Evolutionary conservation across 768 basidiomycete species (phyloP), one percentile per base, ranked within the genome.

Genomic region (Lactarius akahatsu): DNA sequence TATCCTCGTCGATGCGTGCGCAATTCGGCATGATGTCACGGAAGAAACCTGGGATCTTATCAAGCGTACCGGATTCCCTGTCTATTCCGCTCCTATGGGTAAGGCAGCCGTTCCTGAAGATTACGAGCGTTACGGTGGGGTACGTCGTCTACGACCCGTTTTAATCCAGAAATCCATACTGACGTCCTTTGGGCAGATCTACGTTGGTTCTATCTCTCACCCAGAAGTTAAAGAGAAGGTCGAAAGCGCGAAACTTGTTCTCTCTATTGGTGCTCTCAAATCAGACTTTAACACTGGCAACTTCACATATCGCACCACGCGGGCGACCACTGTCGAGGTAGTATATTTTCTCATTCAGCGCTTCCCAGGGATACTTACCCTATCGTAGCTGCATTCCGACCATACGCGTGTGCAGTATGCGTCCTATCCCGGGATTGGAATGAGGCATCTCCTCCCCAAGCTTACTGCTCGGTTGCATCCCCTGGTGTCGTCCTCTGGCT

Each of bases 271-370:
- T 4, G 76, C 79, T 1, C 78, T 92, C 59, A 85, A 84, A 73
- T 86, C 83, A 56, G 93, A 96, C 75, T 94, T 92, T 80, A 96
- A 96, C 76, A 92, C 91, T 1, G 94, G 92, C 38, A 90, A 89
- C 75, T 94, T 93, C 76, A 89, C 89, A 0, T 92, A 91, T 72
- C 84, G 83, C 59, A 86, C 89, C 56, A 85, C 88, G 5, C 79
- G 79, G 0, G 74, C 76, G 13, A 80, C 80, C 47, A 86, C 85
- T 16, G 79, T 92, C 68, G 91, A 91, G 80, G 90, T 89, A 69
- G 16, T 70, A 34, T 1, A 34, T 64, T 26, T 9, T 64, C 40
- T 8, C 50, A 15, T 56, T 2, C 16, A 23, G 16, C 63, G 10
- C 38, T 20, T 20, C 34, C 1, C 28, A 23, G 13, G 11, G 8